A percentile compares a stretch with the other conserved stretches of the same genome.
Evolutionary conservation across 768 basidiomycete species (phyloP).

Genomic region (Kwoniella heveanensis): DNA sequence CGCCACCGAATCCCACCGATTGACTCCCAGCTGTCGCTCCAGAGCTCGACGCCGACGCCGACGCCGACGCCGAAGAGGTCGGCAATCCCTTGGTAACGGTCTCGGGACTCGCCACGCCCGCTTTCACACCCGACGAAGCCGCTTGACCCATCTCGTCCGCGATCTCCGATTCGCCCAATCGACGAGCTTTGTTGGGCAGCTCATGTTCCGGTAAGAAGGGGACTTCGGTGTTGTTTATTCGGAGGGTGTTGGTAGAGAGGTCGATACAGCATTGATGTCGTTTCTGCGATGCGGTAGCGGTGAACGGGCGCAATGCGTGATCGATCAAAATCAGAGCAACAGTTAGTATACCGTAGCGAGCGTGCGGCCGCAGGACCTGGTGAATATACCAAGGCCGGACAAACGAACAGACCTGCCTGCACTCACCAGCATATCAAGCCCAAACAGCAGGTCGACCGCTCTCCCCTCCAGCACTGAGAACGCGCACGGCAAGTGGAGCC

Average conservation of each 20-base stretch:
- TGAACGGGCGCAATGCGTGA: too few relatives aligned
- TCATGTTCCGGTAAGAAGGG: slow-evolving; percentile 91
- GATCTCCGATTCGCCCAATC: slow-evolving; percentile 49
- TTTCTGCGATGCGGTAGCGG: too few relatives aligned
- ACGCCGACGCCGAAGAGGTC: neutral
- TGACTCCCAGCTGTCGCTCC: slow-evolving; percentile 34
- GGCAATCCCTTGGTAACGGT: slow-evolving; percentile 9
- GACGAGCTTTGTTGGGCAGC: slow-evolving; percentile 74
- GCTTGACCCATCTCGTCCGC: slow-evolving; percentile 49
- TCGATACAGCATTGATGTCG: slow-evolving; percentile 96
- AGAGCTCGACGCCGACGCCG: neutral
- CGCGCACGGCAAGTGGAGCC: slow-evolving; percentile 81
- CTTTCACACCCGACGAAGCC: slow-evolving; percentile 30
- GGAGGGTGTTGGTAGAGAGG: slow-evolving; percentile 79
- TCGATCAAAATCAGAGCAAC: too few relatives aligned
- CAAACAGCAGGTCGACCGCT: slow-evolving; percentile 91
- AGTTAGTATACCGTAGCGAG: too few relatives aligned
- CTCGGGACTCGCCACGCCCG: slow-evolving; percentile 36
- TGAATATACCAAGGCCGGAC: too few relatives aligned
- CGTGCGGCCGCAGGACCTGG: too few relatives aligned
- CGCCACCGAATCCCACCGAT: slow-evolving; percentile 58
- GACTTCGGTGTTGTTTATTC: slow-evolving; percentile 90
- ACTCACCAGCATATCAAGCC: slow-evolving; percentile 86
- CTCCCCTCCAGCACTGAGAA: slow-evolving; percentile 96
- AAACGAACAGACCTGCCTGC: too few relatives aligned